These are phyloP conservation scores for Bimuria novae-zelandiae DNA, from an alignment of 2,329 filamentous ascomycete genomes.

Conservation along the genomic window DNA sequence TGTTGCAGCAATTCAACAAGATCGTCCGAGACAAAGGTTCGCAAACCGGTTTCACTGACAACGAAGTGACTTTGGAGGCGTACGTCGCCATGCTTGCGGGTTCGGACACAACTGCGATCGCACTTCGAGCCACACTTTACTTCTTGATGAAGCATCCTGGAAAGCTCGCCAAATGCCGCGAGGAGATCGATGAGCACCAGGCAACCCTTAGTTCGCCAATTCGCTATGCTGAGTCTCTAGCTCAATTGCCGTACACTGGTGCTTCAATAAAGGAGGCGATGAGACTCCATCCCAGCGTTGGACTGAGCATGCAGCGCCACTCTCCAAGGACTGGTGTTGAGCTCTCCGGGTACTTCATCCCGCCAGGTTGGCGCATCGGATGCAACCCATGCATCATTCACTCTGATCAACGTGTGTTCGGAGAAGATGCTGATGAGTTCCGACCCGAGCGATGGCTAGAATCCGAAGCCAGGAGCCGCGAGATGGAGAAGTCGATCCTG, in stretches of 20 bases:
- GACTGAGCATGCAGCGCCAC: slow-evolving; percentile 32
- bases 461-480: slow-evolving; percentile 12
- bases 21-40: slow-evolving; percentile 36
- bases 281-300: slow-evolving; percentile 24
- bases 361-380: slow-evolving; percentile 39
- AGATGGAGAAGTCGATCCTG: slow-evolving; percentile 27
- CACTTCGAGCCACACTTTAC: slow-evolving; percentile 43
- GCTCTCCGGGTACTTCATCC: slow-evolving; percentile 33
- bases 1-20: slow-evolving; percentile 22
- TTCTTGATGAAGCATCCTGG: slow-evolving; percentile 42
- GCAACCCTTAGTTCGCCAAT: slow-evolving; percentile 22
- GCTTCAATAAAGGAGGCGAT: slow-evolving; percentile 40
- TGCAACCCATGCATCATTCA: slow-evolving; percentile 46
- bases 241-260: slow-evolving; percentile 31
- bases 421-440: slow-evolving; percentile 52
- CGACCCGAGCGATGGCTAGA: slow-evolving; percentile 56
- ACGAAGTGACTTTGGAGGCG: slow-evolving; percentile 35
- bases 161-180: slow-evolving; percentile 22
- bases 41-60: slow-evolving; percentile 35
- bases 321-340: slow-evolving; percentile 22
- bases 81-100: slow-evolving; percentile 41
- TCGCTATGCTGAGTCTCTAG: slow-evolving; percentile 21
- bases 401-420: slow-evolving; percentile 51
- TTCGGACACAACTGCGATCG: slow-evolving; percentile 43
- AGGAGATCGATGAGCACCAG: slow-evolving; percentile 20